Evolutionary conservation across 1,284 basidiomycete genomes (phyloP), one percentile per base, ranked within the genome.

Genomic region (Xerocomus nothofagi): DNA sequence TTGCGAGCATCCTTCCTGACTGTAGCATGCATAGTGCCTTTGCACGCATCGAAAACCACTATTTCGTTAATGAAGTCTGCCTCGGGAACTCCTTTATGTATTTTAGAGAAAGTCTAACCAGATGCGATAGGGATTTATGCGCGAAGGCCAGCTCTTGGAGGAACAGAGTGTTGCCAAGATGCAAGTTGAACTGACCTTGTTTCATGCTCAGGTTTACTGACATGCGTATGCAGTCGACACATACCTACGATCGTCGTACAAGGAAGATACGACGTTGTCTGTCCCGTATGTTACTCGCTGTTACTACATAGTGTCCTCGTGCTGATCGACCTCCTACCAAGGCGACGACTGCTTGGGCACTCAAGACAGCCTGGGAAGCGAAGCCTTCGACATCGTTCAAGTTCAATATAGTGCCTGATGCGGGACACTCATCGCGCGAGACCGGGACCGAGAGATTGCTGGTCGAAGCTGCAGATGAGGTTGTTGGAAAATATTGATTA

Each of bases 11-110:
- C n/a, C 17, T 49, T 34, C 9, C 50, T 56, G 32, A 64, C 29
- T 33, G 10, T 39, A n/a, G 12, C 32, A 34, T 37, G 11, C 21
- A 30, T 56, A 92, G 88, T 61, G 88, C 91, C 3, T 95, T 94
- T 67, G 91, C 93, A 5, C 74, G 86, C 39, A 95, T 97, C 53
- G 94, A 97, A 72, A 91, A 92, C 61, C 93, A 97, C 65, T 98
- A 90, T 69, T 96, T 97, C 63, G 74, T 92, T 44, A 90, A 92
- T 60, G 78, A 80, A 37, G 84, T 86, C 50, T 43, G 75, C 63
- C 6, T 30, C 21, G 2, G 18, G 39, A 41, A 39, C 37, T 44
- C 27, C 10, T 12, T 8, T 6, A 2, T 33, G 17, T 37, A 23
- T 39, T 14, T 18, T 10, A 18, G 17, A 32, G 17, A 32, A 34